Base-by-base conservation (phyloP, 1,139 yeast species). In the Hansenula lynferdii region DNA sequence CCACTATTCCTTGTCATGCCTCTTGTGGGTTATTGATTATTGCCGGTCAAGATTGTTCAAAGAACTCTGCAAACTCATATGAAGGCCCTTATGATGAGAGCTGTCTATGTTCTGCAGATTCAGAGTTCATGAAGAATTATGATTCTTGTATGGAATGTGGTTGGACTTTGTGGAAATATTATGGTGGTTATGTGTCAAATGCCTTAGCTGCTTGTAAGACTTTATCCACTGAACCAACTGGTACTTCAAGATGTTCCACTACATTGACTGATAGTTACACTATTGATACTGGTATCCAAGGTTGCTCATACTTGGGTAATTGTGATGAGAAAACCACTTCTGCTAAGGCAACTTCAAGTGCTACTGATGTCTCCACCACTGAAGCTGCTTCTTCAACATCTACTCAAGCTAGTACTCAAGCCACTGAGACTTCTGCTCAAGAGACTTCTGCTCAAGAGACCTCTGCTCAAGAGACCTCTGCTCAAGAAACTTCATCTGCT, bases 121-220 rank as follows among this genome's bases (percentile, higher is more conserved):
- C 50, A 21, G n/a, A 17, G 1, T 53, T 53, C 49, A 23, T 41
- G 22, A 30, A 43, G 6, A 38, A 38, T 25, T 51, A 48, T 37
- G 45, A 47, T 24, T 42, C 37, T 10, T 54, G 58, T 44, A 45
- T 54, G 31, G 51, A 45, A 33, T 54, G 58, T 48, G 57, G 57
- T 35, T 53, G 54, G 53, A 50, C 56, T 40, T 41, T 52, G 33
- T 54, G 57, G 58, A 28, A 31, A 16, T 49, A 53, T 39, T 54
- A 54, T 36, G 53, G 54, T 17, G 23, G 34, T 7, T 53, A 35
- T 44, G 46, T 54, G 35, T 42, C 50, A 17, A 38, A 45, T 6
- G 47, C 56, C 31, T 43, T 55, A 31, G 48, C 45, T 20, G 42
- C 35, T 16, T 52, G 57, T 42, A 11, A 31, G n/a, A n/a, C 31